Percentiles rank a stretch among this genome's conserved stretches.
Conservation (phyloP, 495 filamentous ascomycete species). For the Lophiostoma macrostomum region DNA sequence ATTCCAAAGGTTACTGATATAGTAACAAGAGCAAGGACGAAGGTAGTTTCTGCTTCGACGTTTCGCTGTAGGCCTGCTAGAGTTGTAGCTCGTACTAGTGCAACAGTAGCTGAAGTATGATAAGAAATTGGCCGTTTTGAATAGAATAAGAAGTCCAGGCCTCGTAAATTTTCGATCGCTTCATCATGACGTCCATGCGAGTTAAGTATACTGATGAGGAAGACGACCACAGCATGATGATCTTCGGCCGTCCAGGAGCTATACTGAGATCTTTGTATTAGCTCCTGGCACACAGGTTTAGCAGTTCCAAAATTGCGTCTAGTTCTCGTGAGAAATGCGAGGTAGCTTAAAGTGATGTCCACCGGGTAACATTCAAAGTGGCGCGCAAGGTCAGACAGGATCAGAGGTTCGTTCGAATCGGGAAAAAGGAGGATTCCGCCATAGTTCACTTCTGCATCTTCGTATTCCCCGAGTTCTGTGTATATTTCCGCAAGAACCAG, state of each 20-base stretch:
- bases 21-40: slow-evolving; percentile 1
- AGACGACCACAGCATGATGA: not conserved
- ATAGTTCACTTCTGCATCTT: not conserved
- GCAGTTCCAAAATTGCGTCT: not conserved
- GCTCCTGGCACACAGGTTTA: not conserved
- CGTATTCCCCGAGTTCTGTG: slow-evolving; percentile 4
- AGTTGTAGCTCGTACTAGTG: not conserved
- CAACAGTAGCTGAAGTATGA: not conserved
- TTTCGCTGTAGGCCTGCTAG: not conserved
- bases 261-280: not conserved
- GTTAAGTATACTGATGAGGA: not conserved
- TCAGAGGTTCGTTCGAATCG: not conserved
- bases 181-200: not conserved
- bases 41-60: not conserved
- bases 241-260: not conserved
- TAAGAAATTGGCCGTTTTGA: too few species aligned
- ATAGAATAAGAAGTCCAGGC: not conserved
- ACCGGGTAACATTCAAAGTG: not conserved
- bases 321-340: not conserved
- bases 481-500: slow-evolving; percentile 6
- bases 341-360: not conserved
- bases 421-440: not conserved
- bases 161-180: not conserved
- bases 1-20: slow-evolving; percentile 1
- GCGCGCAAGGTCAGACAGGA: not conserved